Base-by-base conservation (phyloP, 495 filamentous ascomycete genomes). In the Chaetomium tenue region DNA sequence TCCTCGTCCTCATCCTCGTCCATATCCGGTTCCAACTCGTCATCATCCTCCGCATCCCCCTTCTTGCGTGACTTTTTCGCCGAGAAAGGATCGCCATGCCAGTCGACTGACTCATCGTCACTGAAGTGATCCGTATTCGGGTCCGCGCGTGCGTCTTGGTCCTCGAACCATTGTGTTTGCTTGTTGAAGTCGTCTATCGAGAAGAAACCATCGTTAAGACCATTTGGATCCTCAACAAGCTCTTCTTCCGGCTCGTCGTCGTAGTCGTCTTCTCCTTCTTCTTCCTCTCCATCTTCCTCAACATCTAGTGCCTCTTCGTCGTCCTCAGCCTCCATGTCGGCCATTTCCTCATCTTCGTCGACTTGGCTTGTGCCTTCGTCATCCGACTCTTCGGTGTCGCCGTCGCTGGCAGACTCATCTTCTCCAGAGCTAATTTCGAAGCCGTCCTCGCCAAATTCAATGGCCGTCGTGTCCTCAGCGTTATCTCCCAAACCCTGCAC, bases 101-200 rank as follows among this genome's bases (percentile, higher is more conserved):
- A 96, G 68, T 97, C 89, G 42, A 96, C 74, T 13, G 90, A 87
- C 68, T 95, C 92, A 52, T 95, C 92, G 53, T 93, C 92, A 64
- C 79, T 82, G 60, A 81, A 81, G 7, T 66, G 68, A 54, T 86
- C 83, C 37, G 87, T 83, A 66, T 85, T 83, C 8, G 85, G 83
- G 66, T 89, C 89, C 5, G 73, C 83, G 33, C 79, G 75, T 13
- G 81, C 81, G 77, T 98, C 94, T 73, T 90, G 88, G 68, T 89
- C 86, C 73, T 98, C 95, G 39, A 95, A 83, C 63, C 87, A 84
- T 69, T 96, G 90, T 5, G 91, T 89, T 70, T 95, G 89, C 69
- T 88, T 91, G 82, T 98, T 98, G 83, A 98, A 98, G 58, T 96
- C 88, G 64, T 98, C 92, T 65, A 98, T 96, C 1, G 91, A 97